A percentile compares a stretch with the other conserved stretches of the same genome.
Conservation (phyloP, 2,329 filamentous ascomycete species). For the Beauveria caledonica region DNA sequence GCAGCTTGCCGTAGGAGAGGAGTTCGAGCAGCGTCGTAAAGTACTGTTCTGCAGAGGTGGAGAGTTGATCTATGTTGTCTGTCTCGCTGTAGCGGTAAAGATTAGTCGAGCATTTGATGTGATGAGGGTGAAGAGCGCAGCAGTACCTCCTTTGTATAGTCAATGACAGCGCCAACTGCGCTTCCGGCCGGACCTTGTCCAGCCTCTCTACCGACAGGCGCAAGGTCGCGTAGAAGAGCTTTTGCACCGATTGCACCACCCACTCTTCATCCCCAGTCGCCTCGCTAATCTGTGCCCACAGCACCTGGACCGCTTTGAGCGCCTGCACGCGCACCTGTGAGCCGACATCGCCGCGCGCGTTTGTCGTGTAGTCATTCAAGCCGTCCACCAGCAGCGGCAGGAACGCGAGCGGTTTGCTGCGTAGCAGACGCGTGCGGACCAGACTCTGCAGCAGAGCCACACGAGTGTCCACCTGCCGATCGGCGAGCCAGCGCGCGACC, state of each 20-base stretch:
- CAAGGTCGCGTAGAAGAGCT: constrained; percentile 43
- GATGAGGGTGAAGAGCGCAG: not conserved
- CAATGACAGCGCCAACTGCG: constrained; percentile 45
- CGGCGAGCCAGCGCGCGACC: constrained; percentile 43
- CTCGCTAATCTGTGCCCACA: constrained; percentile 37
- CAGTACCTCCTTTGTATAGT: constrained; percentile 38
- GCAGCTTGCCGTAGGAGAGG: constrained; percentile 28
- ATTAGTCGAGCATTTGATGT: not conserved
- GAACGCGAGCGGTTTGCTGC: constrained; percentile 32
- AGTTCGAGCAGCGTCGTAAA: constrained; percentile 47
- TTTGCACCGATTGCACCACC: constrained; percentile 23
- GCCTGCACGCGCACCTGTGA: constrained; percentile 78
- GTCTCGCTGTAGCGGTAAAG: not conserved
- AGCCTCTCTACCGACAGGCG: constrained; percentile 81
- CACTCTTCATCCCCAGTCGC: constrained; percentile 17
- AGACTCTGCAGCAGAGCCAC: constrained; percentile 49
- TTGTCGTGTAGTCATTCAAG: constrained; percentile 85
- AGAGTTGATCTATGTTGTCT: constrained; percentile 28
- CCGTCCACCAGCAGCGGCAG: constrained; percentile 44
- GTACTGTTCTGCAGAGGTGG: constrained; percentile 52
- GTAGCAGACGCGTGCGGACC: constrained; percentile 36
- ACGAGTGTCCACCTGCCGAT: constrained; percentile 42
- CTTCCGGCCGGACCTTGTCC: constrained; percentile 70
- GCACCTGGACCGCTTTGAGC: constrained; percentile 62
- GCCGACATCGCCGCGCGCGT: constrained; percentile 81